A percentile compares a stretch with the other conserved stretches of the same genome.
These are phyloP conservation scores for Fusarium phyllophilum DNA, from an alignment of 2,329 filamentous ascomycete species.

Conservation along the genomic window DNA sequence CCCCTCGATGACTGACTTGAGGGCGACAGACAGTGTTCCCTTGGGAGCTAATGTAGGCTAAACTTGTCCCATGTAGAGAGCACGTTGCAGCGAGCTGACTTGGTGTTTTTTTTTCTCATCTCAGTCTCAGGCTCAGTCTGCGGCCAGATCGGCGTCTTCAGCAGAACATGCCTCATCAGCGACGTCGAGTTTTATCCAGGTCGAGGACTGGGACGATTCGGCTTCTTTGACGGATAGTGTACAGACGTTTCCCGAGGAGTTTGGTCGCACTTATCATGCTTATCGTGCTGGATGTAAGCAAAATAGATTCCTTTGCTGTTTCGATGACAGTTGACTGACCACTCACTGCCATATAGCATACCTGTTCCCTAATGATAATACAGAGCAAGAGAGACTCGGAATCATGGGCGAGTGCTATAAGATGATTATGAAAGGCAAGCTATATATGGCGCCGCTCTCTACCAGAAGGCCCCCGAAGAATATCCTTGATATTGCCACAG, in stretches of 20 bases:
- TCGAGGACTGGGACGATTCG: conserved; percentile 1
- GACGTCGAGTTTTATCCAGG: not conserved
- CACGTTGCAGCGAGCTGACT: not conserved
- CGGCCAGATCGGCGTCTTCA: not conserved
- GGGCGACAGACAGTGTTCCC: not conserved
- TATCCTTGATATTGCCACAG: conserved; percentile 56
- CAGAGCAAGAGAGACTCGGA: conserved; percentile 53
- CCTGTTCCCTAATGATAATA: conserved; percentile 54
- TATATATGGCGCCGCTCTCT: conserved; percentile 54
- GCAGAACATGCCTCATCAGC: not conserved
- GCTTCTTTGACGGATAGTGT: conserved; percentile 47
- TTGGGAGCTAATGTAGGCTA: not conserved
- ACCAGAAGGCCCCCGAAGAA: conserved; percentile 45
- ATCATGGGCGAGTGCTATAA: conserved; percentile 50
- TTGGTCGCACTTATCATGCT: conserved; percentile 57
- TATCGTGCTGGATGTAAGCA: conserved; percentile 57
- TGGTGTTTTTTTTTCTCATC: not conserved
- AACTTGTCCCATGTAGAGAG: not conserved
- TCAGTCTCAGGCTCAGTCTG: not conserved
- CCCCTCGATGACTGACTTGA: not conserved
- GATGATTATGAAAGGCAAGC: conserved; percentile 48
- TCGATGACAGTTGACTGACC: not conserved
- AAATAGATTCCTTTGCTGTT: not conserved
- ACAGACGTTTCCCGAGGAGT: conserved; percentile 50
- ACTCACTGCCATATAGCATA: conserved; percentile 49